phyloP scores from a whole-genome alignment of 2,329 filamentous ascomycete species.

The Calonectria hongkongensis region DNA sequence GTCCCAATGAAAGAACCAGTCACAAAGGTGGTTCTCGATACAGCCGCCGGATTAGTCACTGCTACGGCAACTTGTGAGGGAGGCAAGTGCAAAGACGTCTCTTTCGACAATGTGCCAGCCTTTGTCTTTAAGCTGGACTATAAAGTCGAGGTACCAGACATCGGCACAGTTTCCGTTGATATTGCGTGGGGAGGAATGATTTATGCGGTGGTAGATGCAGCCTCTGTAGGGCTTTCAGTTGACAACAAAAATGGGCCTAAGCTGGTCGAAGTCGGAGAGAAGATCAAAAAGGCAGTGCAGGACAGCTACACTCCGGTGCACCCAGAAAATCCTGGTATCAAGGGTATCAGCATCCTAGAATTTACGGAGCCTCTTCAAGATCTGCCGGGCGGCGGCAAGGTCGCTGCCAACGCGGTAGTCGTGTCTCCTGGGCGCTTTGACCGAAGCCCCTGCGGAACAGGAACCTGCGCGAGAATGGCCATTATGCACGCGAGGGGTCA shows the following conservation, averaged over 20 bases:
- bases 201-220: slow-evolving; percentile 64
- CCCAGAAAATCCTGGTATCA: slow-evolving; percentile 64
- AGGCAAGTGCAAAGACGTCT: slow-evolving; percentile 66
- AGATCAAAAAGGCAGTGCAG: slow-evolving; percentile 64
- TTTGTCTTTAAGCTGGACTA: slow-evolving; percentile 65
- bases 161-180: slow-evolving; percentile 64
- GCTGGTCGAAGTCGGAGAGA: slow-evolving; percentile 64
- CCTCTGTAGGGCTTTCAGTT: slow-evolving; percentile 60
- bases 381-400: slow-evolving; percentile 26
- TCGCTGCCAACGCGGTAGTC: slow-evolving; percentile 60
- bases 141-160: slow-evolving; percentile 62
- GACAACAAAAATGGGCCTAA: slow-evolving; percentile 56
- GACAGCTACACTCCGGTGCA: slow-evolving; percentile 61
- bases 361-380: slow-evolving; percentile 61
- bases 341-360: slow-evolving; percentile 61
- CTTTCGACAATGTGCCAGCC: slow-evolving; percentile 66
- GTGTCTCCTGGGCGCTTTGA: slow-evolving; percentile 66
- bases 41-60: slow-evolving; percentile 65
- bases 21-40: slow-evolving; percentile 64
- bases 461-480: slow-evolving; percentile 64
- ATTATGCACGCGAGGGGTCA: slow-evolving; percentile 62
- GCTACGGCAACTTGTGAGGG: slow-evolving; percentile 63
- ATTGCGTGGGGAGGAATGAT: slow-evolving; percentile 69
- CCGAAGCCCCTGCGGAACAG: slow-evolving; percentile 66
- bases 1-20: slow-evolving; percentile 66